phyloP scores from a whole-genome alignment of 2,329 filamentous ascomycete species.

The Aureobasidium leucospermi region DNA sequence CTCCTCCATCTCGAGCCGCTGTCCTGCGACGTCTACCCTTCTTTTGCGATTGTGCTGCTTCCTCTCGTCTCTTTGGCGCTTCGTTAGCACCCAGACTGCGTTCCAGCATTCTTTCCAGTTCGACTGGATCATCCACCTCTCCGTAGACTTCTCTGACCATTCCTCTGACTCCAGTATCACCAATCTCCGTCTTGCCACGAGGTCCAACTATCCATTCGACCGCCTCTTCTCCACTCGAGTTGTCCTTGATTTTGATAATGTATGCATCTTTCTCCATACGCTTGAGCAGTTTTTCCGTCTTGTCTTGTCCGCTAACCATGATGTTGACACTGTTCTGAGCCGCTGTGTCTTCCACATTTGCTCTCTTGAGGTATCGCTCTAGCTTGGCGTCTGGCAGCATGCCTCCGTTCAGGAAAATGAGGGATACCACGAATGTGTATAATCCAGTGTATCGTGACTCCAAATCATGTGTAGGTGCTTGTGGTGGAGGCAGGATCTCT shows the following conservation, averaged over 20 bases:
- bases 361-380: conserved; percentile 62
- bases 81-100: conserved; percentile 25
- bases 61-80: neutral
- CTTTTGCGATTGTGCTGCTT: neutral
- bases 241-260: conserved; percentile 65
- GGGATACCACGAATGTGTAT: conserved; percentile 69
- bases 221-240: conserved; percentile 61
- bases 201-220: conserved; percentile 80
- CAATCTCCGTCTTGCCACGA: conserved; percentile 78
- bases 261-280: conserved; percentile 78
- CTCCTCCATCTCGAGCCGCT: neutral
- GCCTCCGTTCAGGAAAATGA: conserved; percentile 67
- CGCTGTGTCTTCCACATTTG: conserved; percentile 64
- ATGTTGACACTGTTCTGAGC: conserved; percentile 17
- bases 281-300: conserved; percentile 66
- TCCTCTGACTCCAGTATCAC: conserved; percentile 64
- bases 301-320: conserved; percentile 39
- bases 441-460: conserved; percentile 78
- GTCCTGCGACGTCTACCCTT: neutral
- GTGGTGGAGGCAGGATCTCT: conserved; percentile 60
- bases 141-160: conserved; percentile 56
- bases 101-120: conserved; percentile 27
- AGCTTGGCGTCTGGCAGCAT: conserved; percentile 71
- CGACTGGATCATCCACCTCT: conserved; percentile 23
- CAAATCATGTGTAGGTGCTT: conserved; percentile 54